These are phyloP conservation scores for Lipomyces chichibuensis DNA, from an alignment of 805 yeast species.

Conservation along the genomic window DNA sequence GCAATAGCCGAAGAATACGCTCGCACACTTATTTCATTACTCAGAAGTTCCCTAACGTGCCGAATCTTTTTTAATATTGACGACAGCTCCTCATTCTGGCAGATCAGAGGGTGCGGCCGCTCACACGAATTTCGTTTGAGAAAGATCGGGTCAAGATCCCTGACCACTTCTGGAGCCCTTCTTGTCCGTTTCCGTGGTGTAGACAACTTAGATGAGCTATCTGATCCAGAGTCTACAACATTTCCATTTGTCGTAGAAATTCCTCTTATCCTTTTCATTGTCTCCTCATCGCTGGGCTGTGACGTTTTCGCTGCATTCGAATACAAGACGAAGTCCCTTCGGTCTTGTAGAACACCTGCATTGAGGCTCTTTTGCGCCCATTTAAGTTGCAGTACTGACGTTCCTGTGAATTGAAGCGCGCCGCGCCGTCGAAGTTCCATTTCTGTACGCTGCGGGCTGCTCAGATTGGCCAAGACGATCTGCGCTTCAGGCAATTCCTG, in stretches of 20 bases:
- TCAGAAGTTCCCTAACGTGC: constrained; percentile 28
- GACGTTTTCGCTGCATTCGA: neutral
- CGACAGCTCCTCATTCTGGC: constrained; percentile 25
- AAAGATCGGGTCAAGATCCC: constrained; percentile 16
- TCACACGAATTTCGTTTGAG: constrained; percentile 22
- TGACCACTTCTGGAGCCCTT: neutral
- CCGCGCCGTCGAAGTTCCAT: constrained; percentile 30
- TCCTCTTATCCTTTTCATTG: neutral
- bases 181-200: neutral
- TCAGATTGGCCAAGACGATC: constrained; percentile 16
- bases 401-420: neutral
- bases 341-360: neutral
- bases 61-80: constrained; percentile 13
- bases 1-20: constrained; percentile 36
- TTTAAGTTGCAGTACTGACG: constrained; percentile 10
- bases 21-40: constrained; percentile 30
- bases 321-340: neutral
- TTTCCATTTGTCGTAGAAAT: neutral
- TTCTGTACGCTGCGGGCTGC: constrained; percentile 10
- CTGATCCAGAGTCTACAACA: neutral
- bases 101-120: constrained; percentile 30
- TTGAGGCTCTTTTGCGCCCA: constrained; percentile 16
- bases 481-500: constrained; percentile 6
- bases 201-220: neutral
- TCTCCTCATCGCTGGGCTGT: neutral